Percentiles rank a stretch among this genome's conserved stretches.
Conservation (phyloP, 192 early-diverging fungal genomes). For the Backusella macrospora region DNA sequence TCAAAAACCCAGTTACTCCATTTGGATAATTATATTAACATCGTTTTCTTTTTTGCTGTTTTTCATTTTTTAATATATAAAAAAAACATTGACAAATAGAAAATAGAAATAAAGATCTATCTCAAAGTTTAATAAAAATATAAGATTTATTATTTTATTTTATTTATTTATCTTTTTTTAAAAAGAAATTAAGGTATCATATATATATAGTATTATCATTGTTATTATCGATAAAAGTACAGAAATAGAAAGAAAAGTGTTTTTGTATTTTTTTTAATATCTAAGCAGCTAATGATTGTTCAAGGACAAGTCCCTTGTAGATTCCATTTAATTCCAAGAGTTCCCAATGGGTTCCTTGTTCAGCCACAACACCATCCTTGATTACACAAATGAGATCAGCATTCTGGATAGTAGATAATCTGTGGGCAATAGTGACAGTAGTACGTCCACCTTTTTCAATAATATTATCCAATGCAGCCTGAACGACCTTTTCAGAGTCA, state of each 20-base stretch:
- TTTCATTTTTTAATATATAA: too few species aligned
- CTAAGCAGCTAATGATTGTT: slow-evolving; percentile 60
- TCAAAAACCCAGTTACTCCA: too few species aligned
- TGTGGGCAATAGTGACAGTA: slow-evolving; percentile 73
- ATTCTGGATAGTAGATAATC: slow-evolving; percentile 73
- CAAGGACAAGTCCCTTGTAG: slow-evolving; percentile 62
- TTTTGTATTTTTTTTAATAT: background rate
- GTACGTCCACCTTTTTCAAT: slow-evolving; percentile 57
- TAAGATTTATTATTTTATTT: too few species aligned
- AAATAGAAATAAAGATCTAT: too few species aligned
- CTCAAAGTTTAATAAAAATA: too few species aligned
- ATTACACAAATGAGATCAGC: slow-evolving; percentile 89
- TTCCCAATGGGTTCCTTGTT: slow-evolving; percentile 78
- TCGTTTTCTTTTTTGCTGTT: too few species aligned
- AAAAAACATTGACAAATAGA: too few species aligned
- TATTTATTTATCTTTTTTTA: too few species aligned
- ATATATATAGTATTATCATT: background rate
- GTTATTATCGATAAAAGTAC: background rate
- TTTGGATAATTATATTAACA: too few species aligned
- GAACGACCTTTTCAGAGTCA: slow-evolving; percentile 69
- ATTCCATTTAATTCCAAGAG: slow-evolving; percentile 62
- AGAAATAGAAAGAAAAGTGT: background rate
- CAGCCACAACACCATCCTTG: slow-evolving; percentile 62
- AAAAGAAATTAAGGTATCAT: background rate
- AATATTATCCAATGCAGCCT: slow-evolving; percentile 67